These are phyloP conservation scores for Pleurotus salmoneostramineus DNA, from an alignment of 768 basidiomycete genomes.

Conservation along the genomic window DNA sequence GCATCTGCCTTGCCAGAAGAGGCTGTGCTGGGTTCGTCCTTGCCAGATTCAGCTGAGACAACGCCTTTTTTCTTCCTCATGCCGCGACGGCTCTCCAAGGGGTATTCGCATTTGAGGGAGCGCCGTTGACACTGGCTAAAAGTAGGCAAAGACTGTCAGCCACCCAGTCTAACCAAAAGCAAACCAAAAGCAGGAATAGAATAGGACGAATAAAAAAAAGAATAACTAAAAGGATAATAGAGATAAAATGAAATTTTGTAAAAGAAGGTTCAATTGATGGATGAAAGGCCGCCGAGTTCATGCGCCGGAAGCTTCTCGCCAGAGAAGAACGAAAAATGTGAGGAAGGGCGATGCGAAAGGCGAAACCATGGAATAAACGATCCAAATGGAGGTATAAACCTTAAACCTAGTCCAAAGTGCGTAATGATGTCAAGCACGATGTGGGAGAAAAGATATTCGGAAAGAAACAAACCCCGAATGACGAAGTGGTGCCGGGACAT, in stretches of 20 bases:
- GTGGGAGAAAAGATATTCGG: background rate
- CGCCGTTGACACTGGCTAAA: constrained; percentile 72
- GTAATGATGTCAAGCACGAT: background rate
- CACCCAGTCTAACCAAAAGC: constrained; percentile 12
- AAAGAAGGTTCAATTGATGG: background rate
- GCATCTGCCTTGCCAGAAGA: too few species aligned
- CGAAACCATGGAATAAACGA: background rate
- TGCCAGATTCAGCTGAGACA: constrained; percentile 14
- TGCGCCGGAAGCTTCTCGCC: background rate
- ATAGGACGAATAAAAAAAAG: background rate
- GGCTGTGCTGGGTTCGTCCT: constrained; percentile 11
- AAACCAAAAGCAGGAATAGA: constrained; percentile 8
- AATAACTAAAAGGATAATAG: background rate
- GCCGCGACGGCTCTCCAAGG: constrained; percentile 65
- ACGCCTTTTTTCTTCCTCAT: constrained; percentile 50
- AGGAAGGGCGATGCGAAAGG: background rate
- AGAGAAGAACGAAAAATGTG: too few species aligned
- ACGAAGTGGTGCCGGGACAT: background rate
- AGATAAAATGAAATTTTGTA: background rate
- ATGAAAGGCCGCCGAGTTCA: background rate
- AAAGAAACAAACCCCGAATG: background rate
- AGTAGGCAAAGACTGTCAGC: constrained; percentile 10
- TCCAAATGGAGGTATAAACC: background rate
- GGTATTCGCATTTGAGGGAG: constrained; percentile 68
- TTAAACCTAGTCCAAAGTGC: background rate